Evolutionary conservation across 192 early-diverging fungal species (phyloP).

Genomic region (Coemansia guatemalensis): DNA sequence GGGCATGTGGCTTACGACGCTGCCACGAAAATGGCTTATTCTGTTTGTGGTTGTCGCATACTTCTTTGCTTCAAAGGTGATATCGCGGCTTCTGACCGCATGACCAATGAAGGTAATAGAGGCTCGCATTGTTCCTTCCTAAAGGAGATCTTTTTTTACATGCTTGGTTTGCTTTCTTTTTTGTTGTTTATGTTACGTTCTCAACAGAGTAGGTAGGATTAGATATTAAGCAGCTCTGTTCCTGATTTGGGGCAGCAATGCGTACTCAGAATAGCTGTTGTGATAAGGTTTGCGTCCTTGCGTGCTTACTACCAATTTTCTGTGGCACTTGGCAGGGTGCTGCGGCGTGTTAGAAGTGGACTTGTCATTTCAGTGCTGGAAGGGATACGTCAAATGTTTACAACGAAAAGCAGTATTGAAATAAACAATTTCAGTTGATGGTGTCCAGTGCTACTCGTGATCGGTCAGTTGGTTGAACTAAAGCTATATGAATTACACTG

Average conservation of each 20-base stretch:
- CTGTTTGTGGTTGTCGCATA: conserved; percentile 42
- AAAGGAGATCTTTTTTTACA: not conserved
- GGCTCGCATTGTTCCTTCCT: not conserved
- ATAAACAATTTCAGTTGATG: too few species aligned
- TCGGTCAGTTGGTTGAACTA: too few species aligned
- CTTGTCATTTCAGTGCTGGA: too few species aligned
- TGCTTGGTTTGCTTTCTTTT: conserved; percentile 9
- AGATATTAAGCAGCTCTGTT: not conserved
- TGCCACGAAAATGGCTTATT: conserved; percentile 49
- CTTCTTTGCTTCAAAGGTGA: conserved; percentile 41
- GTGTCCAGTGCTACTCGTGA: too few species aligned
- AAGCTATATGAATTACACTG: too few species aligned
- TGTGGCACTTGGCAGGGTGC: too few species aligned
- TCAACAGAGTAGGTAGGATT: not conserved
- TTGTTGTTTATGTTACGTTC: not conserved
- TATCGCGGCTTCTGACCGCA: conserved; percentile 39
- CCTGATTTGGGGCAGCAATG: not conserved
- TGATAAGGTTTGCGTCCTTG: too few species aligned
- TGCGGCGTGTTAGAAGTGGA: too few species aligned
- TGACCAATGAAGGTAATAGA: conserved; percentile 1
- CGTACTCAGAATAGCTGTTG: not conserved
- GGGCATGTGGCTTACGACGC: conserved; percentile 16
- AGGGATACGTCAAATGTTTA: too few species aligned
- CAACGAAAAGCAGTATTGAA: too few species aligned
- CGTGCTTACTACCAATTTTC: too few species aligned